Evolutionary conservation across 305 asterid genomes (phyloP).

Genomic region (Petunia hybrid): DNA sequence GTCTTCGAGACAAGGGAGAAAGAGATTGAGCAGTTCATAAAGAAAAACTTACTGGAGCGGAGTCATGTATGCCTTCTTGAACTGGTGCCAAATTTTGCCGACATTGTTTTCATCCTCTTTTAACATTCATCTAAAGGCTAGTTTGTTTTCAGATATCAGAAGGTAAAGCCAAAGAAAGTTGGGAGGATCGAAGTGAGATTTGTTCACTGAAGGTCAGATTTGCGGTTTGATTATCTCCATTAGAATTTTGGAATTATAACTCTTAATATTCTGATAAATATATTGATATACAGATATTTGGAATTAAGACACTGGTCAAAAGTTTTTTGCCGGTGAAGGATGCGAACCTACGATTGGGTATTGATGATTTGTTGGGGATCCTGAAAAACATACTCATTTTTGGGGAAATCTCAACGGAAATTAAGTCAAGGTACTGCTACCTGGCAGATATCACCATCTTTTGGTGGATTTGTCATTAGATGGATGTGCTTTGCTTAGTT

Average conservation of each 20-base stretch:
- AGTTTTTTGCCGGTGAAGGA: slow-evolving; percentile 98
- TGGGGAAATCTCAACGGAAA: slow-evolving; percentile 79
- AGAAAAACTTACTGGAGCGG: slow-evolving; percentile 71
- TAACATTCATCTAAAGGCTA: neutral
- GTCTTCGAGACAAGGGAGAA: slow-evolving; percentile 97
- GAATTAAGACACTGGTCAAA: slow-evolving; percentile 92
- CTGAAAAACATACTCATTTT: slow-evolving; percentile 76
- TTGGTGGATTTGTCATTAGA: slow-evolving; percentile 33
- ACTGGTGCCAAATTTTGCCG: slow-evolving; percentile 34
- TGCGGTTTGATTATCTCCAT: slow-evolving; percentile 14
- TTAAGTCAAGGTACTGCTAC: slow-evolving; percentile 71
- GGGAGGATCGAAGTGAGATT: slow-evolving; percentile 93
- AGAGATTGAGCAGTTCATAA: slow-evolving; percentile 83
- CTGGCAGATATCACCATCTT: slow-evolving; percentile 26
- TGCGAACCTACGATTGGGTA: slow-evolving; percentile 91
- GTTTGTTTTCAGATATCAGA: slow-evolving; percentile 62
- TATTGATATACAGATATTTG: slow-evolving; percentile 66
- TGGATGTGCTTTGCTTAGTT: slow-evolving; percentile 32
- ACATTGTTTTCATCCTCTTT: slow-evolving; percentile 15
- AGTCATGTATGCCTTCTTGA: slow-evolving; percentile 68
- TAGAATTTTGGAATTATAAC: neutral
- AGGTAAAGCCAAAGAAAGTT: slow-evolving; percentile 63
- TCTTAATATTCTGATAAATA: neutral
- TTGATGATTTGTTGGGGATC: slow-evolving; percentile 72
- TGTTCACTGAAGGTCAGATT: slow-evolving; percentile 83